Evolutionary conservation across 2,329 filamentous ascomycete genomes (phyloP).

Genomic region (Calonectria honghensis): DNA sequence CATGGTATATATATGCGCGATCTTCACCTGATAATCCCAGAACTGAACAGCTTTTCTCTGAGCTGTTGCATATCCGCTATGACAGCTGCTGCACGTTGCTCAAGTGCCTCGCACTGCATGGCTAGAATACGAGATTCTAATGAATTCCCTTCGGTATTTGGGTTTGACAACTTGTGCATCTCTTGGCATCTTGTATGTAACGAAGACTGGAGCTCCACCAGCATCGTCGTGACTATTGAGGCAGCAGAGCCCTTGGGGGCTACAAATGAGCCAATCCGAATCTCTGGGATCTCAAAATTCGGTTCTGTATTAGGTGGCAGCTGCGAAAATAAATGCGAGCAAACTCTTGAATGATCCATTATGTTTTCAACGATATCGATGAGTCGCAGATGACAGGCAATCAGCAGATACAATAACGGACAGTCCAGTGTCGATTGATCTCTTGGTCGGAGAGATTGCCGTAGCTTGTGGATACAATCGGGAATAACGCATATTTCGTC

Average conservation of each 20-base stretch:
- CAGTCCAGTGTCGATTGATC: constrained; percentile 54
- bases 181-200: constrained; percentile 48
- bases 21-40: constrained; percentile 12
- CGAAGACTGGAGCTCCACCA: constrained; percentile 57
- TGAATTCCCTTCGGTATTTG: constrained; percentile 31
- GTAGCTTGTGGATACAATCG: constrained; percentile 59
- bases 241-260: constrained; percentile 58
- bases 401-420: constrained; percentile 60
- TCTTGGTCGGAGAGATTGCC: constrained; percentile 40
- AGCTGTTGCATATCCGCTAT: constrained; percentile 45
- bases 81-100: constrained; percentile 47
- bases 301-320: constrained; percentile 56
- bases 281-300: constrained; percentile 61
- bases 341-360: constrained; percentile 57
- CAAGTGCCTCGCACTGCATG: constrained; percentile 55
- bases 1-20: too few species aligned
- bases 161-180: constrained; percentile 38
- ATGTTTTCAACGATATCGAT: constrained; percentile 62
- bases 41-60: constrained; percentile 20
- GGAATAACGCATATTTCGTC: constrained; percentile 54
- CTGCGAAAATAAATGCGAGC: constrained; percentile 55
- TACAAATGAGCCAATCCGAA: constrained; percentile 63
- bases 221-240: constrained; percentile 58
- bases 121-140: constrained; percentile 49
- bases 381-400: constrained; percentile 62